Evolutionary conservation across 2,329 filamentous ascomycete species (phyloP), one percentile per base, ranked within the genome.

Genomic region (Diaporthe velutina): DNA sequence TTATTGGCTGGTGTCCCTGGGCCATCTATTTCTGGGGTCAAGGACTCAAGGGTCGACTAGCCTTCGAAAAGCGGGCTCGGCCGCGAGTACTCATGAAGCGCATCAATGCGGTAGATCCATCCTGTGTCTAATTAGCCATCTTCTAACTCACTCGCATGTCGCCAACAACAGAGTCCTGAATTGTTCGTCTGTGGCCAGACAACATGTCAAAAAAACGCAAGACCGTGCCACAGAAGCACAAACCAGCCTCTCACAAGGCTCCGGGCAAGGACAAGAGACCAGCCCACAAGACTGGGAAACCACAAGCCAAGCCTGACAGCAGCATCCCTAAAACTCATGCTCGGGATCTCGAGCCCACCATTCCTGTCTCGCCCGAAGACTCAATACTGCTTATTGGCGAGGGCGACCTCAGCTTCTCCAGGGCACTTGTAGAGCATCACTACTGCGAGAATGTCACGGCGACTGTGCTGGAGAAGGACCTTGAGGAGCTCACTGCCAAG

Each of bases 381-480:
- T 85, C 89, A 79, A 95, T 96, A 77, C 90, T 97, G 9, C 89
- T 96, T 3, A 85, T 96, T 70, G 94, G 94, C 79, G 94, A 97
- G 81, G 94, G 91, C 77, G 94, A 97, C 83, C 90, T 97, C 80
- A 95, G 93, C 81, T 96, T 95, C 82, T 90, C 94, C 17, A 88
- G 89, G 38, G 92, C 91, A 2, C 87, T 96, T 2, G 87, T 93
- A 70, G 83, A 88, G 71, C 87, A 93, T 79, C 93, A 95, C 84
- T 88, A 86, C 77, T 94, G 92, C 85, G 88, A 85, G 75, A 87
- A 92, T 79, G 82, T 96, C 8, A 93, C 90, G 0, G 93, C 93
- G 50, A 95, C 94, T 3, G 91, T 93, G 22, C 88, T 90, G 78
- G 94, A 96, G 81, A 86, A 85, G 79, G 82, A 84, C 74, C 81